Conservation (phyloP, 108 stramenopile species). For the Schizochytrium sp. region DNA sequence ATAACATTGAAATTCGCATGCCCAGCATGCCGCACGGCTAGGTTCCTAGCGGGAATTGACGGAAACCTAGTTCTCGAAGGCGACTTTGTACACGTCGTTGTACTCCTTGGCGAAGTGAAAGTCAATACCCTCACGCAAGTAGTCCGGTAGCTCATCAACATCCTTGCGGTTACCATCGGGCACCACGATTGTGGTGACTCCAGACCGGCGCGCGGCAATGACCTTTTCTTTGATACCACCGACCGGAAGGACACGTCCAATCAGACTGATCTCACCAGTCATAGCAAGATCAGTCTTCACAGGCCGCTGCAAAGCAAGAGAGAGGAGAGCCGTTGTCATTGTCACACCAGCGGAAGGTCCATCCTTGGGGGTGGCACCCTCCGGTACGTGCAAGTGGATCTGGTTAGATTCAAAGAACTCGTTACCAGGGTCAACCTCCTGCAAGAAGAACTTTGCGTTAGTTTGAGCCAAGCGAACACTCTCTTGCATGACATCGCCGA, state of each 20-base stretch:
- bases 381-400: conserved; percentile 98
- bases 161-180: conserved; percentile 92
- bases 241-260: conserved; percentile 93
- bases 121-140: conserved; percentile 91
- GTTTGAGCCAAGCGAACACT: conserved; percentile 92
- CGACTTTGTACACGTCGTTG: conserved; percentile 86
- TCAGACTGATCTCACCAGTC: conserved; percentile 86
- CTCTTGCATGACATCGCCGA: conserved; percentile 96
- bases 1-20: too few relatives aligned
- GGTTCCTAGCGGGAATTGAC: too few relatives aligned
- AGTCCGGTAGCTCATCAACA: conserved; percentile 94
- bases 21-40: too few relatives aligned
- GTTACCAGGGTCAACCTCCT: neutral
- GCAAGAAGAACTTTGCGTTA: conserved; percentile 85
- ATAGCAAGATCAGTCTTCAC: conserved; percentile 94
- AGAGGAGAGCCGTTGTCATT: conserved; percentile 95
- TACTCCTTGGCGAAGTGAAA: conserved; percentile 93
- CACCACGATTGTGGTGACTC: conserved; percentile 86
- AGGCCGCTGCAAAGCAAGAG: conserved; percentile 86
- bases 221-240: conserved; percentile 99
- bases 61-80: conserved; percentile 73
- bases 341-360: conserved; percentile 96
- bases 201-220: conserved; percentile 95
- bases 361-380: conserved; percentile 98
- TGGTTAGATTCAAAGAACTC: conserved; percentile 80